Evolutionary conservation across 306 rosid species (phyloP), one percentile per base, ranked within the genome.

Genomic region (Quercus suber): DNA sequence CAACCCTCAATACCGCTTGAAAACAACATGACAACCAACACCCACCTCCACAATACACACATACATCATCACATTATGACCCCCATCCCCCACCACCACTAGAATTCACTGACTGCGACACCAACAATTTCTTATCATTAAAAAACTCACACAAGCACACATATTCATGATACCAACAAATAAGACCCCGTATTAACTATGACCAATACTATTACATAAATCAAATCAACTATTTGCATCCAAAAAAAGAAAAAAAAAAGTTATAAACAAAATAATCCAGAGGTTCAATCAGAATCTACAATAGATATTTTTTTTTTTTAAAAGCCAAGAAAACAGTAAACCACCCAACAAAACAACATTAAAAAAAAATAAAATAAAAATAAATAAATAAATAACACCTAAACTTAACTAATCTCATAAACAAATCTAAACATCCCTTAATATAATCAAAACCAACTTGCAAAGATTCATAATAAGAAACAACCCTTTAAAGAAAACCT

Each of bases 1-100:
- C 72, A 81, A 60, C 33, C 75, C 68, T 73, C 76, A 67, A 73
- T 74, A 25, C 80, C 80, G 71, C 73, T 72, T 68, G 89, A 87
- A 83, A 87, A 79, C 84, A 85, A 76, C 90, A 65, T 43, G 53
- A 82, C 84, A 76, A 56, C 76, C 57, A 87, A 74, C 75, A 80
- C 67, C 70, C 79, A 73, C 76, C 33, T 60, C 69, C 75, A 3
- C 77, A 79, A 80, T 85, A 73, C 81, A 65, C 84, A 81, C 64
- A 65, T 60, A 84, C 57, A 85, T 87, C 86, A 85, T 84, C 82
- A 85, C 83, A 83, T 81, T 73, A 74, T 56, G 77, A 52, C 67
- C 45, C 45, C 45, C 79, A 76, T 59, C 60, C 76, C 80, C 52
- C 60, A 75, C 80, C 51, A 80, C 58, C 73, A 64, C 84, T 83